Base-by-base conservation (phyloP, 1,284 basidiomycete genomes). In the Trichosporon ovoides region DNA sequence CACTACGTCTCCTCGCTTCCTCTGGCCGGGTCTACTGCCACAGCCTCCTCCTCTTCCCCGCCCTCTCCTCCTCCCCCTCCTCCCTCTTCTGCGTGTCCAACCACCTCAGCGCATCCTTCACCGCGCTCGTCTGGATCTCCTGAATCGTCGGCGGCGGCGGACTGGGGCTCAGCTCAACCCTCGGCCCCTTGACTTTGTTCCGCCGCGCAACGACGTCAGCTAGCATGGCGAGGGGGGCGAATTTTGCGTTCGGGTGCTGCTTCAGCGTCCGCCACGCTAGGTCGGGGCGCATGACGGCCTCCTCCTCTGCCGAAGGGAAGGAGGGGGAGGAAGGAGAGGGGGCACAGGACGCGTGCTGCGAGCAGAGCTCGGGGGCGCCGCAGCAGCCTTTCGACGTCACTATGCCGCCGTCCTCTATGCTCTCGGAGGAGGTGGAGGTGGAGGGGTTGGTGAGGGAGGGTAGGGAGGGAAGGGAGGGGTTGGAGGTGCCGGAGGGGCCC, bases 141-240 rank as follows among this genome's bases (percentile, higher is more conserved):
- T 12, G 81, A 80, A 82, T 2, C 9, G 49, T 52, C 10, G 62
- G 55, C 54, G 82, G 35, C 14, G 43, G 43, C 16, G 43, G 43
- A 14, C 22, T 28, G 81, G 80, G 19, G 16, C 83, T 83, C 52
- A 88, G 80, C 53, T 85, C 81, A 38, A 89, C 82, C 38, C 82
- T 81, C 16, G 89, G 86, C 10, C 88, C 88, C 1, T 81, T 83
- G 69, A 88, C 92, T 70, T 84, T 86, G 33, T 88, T 87, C 46
- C 88, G 82, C 51, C 88, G 84, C 2, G 89, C 87, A 20, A 94
- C 91, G 33, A 94, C 91, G 62, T 92, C 89, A 2, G 91, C 91
- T 48, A 94, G 82, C 37, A 92, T 80, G 0, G 85, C 79, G 49
- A 94, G 80, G 70, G 91, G 88, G 13, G 89, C 83, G 71, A 90